A percentile compares a stretch with the other conserved stretches of the same genome.
These are phyloP conservation scores for Fomitopsis pinicola DNA, from an alignment of 1,284 basidiomycete genomes.

Conservation along the genomic window DNA sequence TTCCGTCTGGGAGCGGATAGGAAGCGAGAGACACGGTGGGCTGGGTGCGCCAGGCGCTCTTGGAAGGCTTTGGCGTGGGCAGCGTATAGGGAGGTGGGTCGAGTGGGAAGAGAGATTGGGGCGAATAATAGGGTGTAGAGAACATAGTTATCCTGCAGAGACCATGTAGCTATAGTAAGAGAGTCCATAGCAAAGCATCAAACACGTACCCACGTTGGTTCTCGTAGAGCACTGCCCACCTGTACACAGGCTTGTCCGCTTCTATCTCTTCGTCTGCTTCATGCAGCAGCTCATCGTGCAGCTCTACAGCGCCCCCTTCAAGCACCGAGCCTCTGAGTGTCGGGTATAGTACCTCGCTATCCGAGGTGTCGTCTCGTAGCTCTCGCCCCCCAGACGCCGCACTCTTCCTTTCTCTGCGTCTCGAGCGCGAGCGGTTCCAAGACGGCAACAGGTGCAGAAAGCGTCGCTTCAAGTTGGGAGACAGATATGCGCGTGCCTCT, in stretches of 20 bases:
- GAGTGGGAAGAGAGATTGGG: conserved; percentile 59
- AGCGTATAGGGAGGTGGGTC: conserved; percentile 77
- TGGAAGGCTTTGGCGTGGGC: conserved; percentile 37
- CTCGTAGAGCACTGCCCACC: conserved; percentile 74
- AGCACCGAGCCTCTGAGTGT: not conserved
- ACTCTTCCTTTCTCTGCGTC: conserved; percentile 3
- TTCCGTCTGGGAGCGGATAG: conserved; percentile 77
- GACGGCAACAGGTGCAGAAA: conserved; percentile 14
- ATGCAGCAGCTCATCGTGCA: conserved; percentile 1
- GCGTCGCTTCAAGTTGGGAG: conserved; percentile 3
- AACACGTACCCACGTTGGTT: conserved; percentile 68
- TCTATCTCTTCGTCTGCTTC: conserved; percentile 30
- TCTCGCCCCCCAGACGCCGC: not conserved
- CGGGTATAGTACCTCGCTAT: not conserved
- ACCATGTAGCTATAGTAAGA: not conserved
- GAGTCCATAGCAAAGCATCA: not conserved
- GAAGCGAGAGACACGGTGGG: conserved; percentile 53
- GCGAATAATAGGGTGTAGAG: conserved; percentile 69
- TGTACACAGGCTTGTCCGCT: conserved; percentile 36
- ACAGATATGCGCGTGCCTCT: conserved; percentile 1
- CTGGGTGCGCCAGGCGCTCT: conserved; percentile 30
- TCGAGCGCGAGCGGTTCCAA: conserved; percentile 6
- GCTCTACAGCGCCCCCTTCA: not conserved
- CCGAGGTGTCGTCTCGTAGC: not conserved
- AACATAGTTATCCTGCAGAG: conserved; percentile 59